Conservation (phyloP, 179 eudicot species). For the Amaranthus tricolor region DNA sequence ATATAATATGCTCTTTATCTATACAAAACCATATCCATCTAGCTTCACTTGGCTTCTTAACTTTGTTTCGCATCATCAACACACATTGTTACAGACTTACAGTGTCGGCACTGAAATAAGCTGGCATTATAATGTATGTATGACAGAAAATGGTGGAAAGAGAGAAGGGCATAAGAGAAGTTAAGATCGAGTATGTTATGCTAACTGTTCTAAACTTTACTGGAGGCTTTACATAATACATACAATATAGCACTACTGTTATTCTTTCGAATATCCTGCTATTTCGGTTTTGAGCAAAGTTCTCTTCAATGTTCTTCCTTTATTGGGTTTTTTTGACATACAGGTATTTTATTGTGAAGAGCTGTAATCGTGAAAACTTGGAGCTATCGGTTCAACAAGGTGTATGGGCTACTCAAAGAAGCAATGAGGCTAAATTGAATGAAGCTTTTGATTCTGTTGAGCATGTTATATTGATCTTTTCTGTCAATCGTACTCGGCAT, state of each 20-base stretch:
- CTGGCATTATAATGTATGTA: not conserved
- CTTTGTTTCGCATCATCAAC: not conserved
- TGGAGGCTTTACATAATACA: not conserved
- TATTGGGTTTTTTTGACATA: slow-evolving; percentile 22
- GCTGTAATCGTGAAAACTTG: slow-evolving; percentile 96
- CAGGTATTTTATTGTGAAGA: slow-evolving; percentile 98
- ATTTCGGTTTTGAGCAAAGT: not conserved
- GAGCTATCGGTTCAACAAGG: slow-evolving; percentile 99
- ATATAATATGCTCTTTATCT: slow-evolving; percentile 6
- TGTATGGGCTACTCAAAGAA: slow-evolving; percentile 99
- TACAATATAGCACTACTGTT: not conserved
- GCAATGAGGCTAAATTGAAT: slow-evolving; percentile 96
- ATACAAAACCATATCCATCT: not conserved
- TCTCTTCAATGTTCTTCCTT: slow-evolving; percentile 26
- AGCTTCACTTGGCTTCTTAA: not conserved
- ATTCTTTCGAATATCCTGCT: not conserved
- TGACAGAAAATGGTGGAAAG: not conserved
- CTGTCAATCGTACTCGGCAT: slow-evolving; percentile 93
- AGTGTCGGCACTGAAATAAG: not conserved
- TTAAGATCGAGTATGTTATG: slow-evolving; percentile 1
- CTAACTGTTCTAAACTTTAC: not conserved
- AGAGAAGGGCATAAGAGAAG: not conserved
- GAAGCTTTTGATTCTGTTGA: slow-evolving; percentile 98
- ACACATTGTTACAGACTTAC: not conserved
- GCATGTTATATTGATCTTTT: slow-evolving; percentile 89